Percentiles rank a stretch among this genome's conserved stretches.
These are phyloP conservation scores for Rosa chinensis DNA, from an alignment of 306 rosid species.

Conservation along the genomic window DNA sequence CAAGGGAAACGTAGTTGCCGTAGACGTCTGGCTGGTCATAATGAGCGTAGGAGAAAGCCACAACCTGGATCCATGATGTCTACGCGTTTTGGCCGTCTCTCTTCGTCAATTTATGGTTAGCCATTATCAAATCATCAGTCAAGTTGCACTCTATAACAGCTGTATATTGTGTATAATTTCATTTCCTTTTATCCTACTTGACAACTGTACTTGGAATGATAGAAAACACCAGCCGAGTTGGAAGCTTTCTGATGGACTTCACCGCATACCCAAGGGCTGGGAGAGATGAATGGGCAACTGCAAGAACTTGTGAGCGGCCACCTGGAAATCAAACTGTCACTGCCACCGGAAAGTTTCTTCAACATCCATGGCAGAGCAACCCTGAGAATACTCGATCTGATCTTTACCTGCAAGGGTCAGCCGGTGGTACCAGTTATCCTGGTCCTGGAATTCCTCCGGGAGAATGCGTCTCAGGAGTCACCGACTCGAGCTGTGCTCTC, in stretches of 20 bases:
- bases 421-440: conserved; percentile 49
- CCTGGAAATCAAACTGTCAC: conserved; percentile 40
- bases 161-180: neutral
- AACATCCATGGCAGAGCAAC: conserved; percentile 61
- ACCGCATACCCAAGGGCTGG: conserved; percentile 55
- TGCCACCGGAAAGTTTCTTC: conserved; percentile 33
- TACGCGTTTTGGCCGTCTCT: conserved; percentile 52
- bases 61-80: conserved; percentile 69
- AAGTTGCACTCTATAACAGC: conserved; percentile 1
- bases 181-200: neutral
- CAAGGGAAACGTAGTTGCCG: conserved; percentile 96
- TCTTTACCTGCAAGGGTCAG: conserved; percentile 62
- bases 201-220: conserved; percentile 21
- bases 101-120: conserved; percentile 65
- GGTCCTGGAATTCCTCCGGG: conserved; percentile 57
- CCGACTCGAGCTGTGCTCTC: conserved; percentile 97
- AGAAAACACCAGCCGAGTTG: conserved; percentile 60
- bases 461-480: conserved; percentile 59
- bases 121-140: conserved; percentile 15
- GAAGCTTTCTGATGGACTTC: conserved; percentile 80
- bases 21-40: conserved; percentile 91
- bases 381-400: conserved; percentile 47
- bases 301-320: conserved; percentile 48
- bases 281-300: conserved; percentile 48
- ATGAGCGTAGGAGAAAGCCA: conserved; percentile 94